Percentiles rank a stretch among this genome's conserved stretches.
These are phyloP conservation scores for Alisma plantagoaquatica DNA, from an alignment of 106 monocot genomes.

Conservation along the genomic window DNA sequence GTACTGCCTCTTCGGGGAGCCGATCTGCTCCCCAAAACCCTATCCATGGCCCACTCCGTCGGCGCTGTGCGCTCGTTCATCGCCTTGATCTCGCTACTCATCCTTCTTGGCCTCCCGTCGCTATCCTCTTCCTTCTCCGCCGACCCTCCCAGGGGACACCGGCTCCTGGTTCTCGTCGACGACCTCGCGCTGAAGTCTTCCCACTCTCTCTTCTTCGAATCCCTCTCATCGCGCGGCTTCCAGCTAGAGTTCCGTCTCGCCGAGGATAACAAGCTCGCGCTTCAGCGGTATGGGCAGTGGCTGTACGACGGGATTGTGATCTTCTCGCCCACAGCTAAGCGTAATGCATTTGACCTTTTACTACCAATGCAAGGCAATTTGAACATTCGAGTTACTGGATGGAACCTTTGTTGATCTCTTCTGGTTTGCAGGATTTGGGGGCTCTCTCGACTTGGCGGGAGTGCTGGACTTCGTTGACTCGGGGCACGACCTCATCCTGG, in stretches of 20 bases:
- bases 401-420: neutral
- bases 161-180: slow-evolving; percentile 88
- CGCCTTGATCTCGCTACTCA: slow-evolving; percentile 14
- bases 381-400: neutral
- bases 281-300: slow-evolving; percentile 74
- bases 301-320: slow-evolving; percentile 72
- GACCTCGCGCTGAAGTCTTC: slow-evolving; percentile 84
- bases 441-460: slow-evolving; percentile 50
- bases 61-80: neutral
- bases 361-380: no score
- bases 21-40: neutral
- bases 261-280: slow-evolving; percentile 55
- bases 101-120: slow-evolving; percentile 5
- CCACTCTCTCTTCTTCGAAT: slow-evolving; percentile 77
- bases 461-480: slow-evolving; percentile 86
- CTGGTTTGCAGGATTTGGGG: slow-evolving; percentile 63
- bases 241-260: slow-evolving; percentile 78
- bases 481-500: slow-evolving; percentile 79
- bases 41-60: neutral
- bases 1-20: no score
- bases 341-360: no score
- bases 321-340: slow-evolving; percentile 64
- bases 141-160: slow-evolving; percentile 48
- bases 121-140: slow-evolving; percentile 29
- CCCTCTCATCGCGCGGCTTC: slow-evolving; percentile 61